Evolutionary conservation across 176 grass and related monocot genomes (phyloP), one percentile per base, ranked within the genome.

Genomic region (Leersia perrieri): DNA sequence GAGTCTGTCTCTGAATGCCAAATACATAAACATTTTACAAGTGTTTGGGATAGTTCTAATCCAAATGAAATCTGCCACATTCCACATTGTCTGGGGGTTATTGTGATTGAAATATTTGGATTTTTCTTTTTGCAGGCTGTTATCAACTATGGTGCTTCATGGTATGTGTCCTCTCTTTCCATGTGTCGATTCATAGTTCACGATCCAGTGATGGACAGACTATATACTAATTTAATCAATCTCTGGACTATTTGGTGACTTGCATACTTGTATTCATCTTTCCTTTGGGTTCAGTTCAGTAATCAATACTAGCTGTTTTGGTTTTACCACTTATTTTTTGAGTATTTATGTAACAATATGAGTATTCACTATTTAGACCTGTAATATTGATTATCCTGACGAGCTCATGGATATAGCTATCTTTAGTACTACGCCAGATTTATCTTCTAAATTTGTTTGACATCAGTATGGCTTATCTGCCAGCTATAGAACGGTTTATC

Each of bases 111-210:
- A 61, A 71, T 76, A 7, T 85, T 64, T 60, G 68, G 28, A 36
- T 68, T 87, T 2, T 74, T 49, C 58, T 75, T 35, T 33, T 86
- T 91, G 86, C 76, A 98, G 95, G 90, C 78, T 11, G 86, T 98
- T 57, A 68, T 95, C 42, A 88, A 93, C 53, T 95, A 91, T 76
- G 95, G 90, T 18, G 86, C 95, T 66, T 95, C 90, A 83, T 98
- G 90, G 95, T 98, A 89, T 85, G 92, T 69, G 33, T 28, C 47
- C 11, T 8, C 57, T 81, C 42, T 80, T 67, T 18, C 64, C 45
- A 34, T 66, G 36, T 63, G 42, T 70, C 27, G 1, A 49, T 81
- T 41, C 28, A 16, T 68, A 70, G 28, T 72, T 73, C 38, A 28
- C 22, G 38, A 38, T 13, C 6, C 5, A n/a, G 14, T 45, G 33